phyloP scores from a whole-genome alignment of 2,329 filamentous ascomycete species.

The Penicillium sp. region DNA sequence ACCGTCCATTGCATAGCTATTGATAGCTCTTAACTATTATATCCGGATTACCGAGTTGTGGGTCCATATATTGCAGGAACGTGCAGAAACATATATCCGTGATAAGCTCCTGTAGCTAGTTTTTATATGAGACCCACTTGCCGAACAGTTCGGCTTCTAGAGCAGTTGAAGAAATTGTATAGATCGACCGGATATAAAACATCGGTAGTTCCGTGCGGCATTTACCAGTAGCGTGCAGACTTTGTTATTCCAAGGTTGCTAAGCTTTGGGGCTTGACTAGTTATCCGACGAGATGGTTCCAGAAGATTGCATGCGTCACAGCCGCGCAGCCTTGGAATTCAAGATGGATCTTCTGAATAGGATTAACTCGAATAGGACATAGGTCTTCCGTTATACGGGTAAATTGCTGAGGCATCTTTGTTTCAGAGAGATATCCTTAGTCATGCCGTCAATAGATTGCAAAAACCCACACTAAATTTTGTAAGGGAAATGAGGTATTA shows the following conservation, averaged over 20 bases:
- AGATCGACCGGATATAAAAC: not conserved
- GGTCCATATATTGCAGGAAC: not conserved
- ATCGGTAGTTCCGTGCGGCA: not conserved
- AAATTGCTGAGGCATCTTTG: no score
- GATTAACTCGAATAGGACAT: not conserved
- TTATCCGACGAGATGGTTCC: not conserved
- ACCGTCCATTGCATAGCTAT: not conserved
- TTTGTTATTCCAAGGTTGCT: not conserved
- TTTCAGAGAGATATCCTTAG: no score
- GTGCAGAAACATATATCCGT: not conserved
- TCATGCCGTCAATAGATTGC: no score
- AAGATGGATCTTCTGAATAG: not conserved
- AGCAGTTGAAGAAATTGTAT: not conserved
- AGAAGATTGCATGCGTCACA: not conserved
- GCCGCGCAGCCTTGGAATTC: not conserved
- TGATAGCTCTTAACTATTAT: not conserved
- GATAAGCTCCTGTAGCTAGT: no score
- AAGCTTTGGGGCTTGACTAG: not conserved
- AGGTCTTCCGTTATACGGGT: not conserved
- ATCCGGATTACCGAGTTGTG: conserved; percentile 8
- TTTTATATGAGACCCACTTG: not conserved
- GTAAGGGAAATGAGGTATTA: no score
- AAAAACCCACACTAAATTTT: no score
- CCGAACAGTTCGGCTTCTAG: not conserved
- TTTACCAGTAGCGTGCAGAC: no score